phyloP scores from a whole-genome alignment of 305 asterid species.

The Fraxinus nigra region DNA sequence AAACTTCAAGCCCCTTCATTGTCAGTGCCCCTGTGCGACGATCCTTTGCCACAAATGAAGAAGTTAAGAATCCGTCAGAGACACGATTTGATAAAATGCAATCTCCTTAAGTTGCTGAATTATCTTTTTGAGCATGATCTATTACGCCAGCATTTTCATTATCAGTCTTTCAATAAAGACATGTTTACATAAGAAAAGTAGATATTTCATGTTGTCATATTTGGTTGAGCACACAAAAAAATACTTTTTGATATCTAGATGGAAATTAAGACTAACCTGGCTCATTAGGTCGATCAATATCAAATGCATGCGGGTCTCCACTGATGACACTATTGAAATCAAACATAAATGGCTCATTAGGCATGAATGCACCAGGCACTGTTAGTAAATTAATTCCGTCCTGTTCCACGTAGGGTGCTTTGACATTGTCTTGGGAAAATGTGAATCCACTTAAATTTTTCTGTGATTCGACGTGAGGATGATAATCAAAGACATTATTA shows the following conservation, averaged over 20 bases:
- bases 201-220: background rate
- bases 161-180: background rate
- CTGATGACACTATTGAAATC: background rate
- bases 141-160: background rate
- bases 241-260: background rate
- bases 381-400: background rate
- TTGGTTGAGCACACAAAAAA: background rate
- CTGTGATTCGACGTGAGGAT: background rate
- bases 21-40: background rate
- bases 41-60: background rate
- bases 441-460: background rate
- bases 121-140: background rate
- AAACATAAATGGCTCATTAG: background rate
- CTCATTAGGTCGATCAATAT: slow-evolving; percentile 2
- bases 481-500: background rate
- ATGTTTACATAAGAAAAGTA: background rate
- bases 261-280: background rate
- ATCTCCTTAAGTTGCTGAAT: background rate
- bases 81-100: background rate
- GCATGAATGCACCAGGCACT: background rate
- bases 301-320: slow-evolving; percentile 16
- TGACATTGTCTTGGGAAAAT: background rate
- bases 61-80: background rate
- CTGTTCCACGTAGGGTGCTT: background rate
- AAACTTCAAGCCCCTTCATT: background rate